Percentiles rank a stretch among this genome's conserved stretches.
These are phyloP conservation scores for Cyclospora cayetanensis DNA, from an alignment of 169 alveolate genomes.

Conservation along the genomic window DNA sequence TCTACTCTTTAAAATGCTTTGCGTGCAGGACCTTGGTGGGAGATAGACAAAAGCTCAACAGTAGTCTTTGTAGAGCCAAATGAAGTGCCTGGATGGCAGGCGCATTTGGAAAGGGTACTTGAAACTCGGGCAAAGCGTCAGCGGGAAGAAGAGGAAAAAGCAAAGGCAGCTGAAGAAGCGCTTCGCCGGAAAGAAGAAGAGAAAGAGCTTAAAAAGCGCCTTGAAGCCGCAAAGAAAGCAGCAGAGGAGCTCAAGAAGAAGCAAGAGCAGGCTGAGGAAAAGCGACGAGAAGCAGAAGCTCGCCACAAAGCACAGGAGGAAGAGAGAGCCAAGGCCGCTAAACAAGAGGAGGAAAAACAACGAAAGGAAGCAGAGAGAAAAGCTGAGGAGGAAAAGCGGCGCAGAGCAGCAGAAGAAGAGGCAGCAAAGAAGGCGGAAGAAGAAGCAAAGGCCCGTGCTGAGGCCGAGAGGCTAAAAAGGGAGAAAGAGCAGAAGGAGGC, in stretches of 20 bases:
- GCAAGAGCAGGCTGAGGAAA: conserved; percentile 3
- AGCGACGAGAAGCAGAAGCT: conserved; percentile 7
- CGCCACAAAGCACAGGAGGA: not conserved
- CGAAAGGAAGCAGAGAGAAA: not conserved
- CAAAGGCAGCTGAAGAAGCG: not conserved
- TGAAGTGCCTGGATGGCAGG: conserved; percentile 12
- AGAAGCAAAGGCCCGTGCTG: not conserved
- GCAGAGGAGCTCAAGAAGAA: conserved; percentile 8
- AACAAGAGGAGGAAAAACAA: not conserved
- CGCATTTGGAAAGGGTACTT: conserved; percentile 17
- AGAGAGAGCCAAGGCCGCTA: not conserved
- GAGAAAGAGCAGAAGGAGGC: not conserved
- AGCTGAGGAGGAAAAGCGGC: not conserved
- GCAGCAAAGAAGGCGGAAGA: conserved; percentile 22
- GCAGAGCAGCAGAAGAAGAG: not conserved
- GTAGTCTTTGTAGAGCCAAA: not conserved
- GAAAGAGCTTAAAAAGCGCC: not conserved
- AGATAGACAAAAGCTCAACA: not conserved
- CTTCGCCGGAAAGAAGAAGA: conserved; percentile 14
- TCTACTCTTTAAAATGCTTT: not conserved
- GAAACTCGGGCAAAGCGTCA: not conserved
- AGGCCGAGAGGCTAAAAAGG: not conserved
- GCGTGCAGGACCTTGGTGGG: conserved; percentile 50
- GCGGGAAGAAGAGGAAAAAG: not conserved
- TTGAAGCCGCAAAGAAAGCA: not conserved